These are phyloP conservation scores for Scheffersomyces lignicola DNA, from an alignment of 1,139 yeast species.

Conservation along the genomic window DNA sequence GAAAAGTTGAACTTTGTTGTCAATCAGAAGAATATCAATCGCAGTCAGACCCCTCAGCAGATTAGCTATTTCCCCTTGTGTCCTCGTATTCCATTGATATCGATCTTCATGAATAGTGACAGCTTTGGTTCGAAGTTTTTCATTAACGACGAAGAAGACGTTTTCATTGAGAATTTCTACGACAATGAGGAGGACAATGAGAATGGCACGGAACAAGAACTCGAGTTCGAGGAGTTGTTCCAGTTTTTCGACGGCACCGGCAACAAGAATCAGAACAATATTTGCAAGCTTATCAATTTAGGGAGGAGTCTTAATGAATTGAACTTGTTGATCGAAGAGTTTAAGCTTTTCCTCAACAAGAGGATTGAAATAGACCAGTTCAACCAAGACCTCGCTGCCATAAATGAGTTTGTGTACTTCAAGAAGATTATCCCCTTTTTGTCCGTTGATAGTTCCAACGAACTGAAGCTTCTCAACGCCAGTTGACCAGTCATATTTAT, in stretches of 20 bases:
- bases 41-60: slow-evolving; percentile 5
- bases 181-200: slow-evolving; percentile 11
- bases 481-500: slow-evolving; percentile 13
- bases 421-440: slow-evolving; percentile 41
- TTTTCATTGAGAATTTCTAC: slow-evolving; percentile 11
- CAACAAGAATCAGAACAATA: not conserved
- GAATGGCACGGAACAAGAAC: slow-evolving; percentile 20
- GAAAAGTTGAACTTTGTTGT: slow-evolving; percentile 28
- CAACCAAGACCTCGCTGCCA: slow-evolving; percentile 17
- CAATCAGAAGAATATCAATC: slow-evolving; percentile 9
- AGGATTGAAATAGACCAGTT: slow-evolving; percentile 39
- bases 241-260: slow-evolving; percentile 1
- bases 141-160: slow-evolving; percentile 31
- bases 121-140: slow-evolving; percentile 26
- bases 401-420: slow-evolving; percentile 37
- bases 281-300: slow-evolving; percentile 30
- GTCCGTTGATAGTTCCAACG: slow-evolving; percentile 41
- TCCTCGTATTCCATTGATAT: slow-evolving; percentile 38
- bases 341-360: slow-evolving; percentile 51
- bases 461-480: slow-evolving; percentile 42
- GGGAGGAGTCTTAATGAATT: slow-evolving; percentile 73
- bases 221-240: slow-evolving; percentile 13
- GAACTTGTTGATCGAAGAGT: slow-evolving; percentile 55
- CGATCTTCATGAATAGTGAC: slow-evolving; percentile 36
- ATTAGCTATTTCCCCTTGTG: slow-evolving; percentile 16